Percentiles rank a stretch among this genome's conserved stretches.
Evolutionary conservation across 352 stramenopile genomes (phyloP).

Genomic region (Pythium brachiatum): DNA sequence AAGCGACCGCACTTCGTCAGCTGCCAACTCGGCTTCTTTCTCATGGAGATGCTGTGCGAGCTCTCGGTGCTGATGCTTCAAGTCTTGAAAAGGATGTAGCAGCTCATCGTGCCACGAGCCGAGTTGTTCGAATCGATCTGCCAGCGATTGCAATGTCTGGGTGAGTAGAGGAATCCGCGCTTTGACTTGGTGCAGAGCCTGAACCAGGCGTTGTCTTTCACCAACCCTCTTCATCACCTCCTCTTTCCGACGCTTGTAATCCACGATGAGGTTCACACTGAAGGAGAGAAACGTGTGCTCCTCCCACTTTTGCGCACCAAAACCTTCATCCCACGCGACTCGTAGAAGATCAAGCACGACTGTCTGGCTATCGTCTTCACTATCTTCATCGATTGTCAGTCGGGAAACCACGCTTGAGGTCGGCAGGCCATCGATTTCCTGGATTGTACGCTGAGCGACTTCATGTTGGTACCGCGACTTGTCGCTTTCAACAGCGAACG

Average conservation of each 20-base stretch:
- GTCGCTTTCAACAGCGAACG: constrained; percentile 1
- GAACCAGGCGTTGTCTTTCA: not conserved
- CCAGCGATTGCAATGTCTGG: not conserved
- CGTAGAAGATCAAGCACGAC: not conserved
- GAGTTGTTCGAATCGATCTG: constrained; percentile 3
- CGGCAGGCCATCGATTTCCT: constrained; percentile 3
- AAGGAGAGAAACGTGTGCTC: constrained; percentile 15
- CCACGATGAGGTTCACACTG: constrained; percentile 5
- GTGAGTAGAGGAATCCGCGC: constrained; percentile 3
- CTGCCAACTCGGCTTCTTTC: constrained; percentile 7
- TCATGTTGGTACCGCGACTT: constrained; percentile 6
- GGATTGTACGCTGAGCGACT: constrained; percentile 2
- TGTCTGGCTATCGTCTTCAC: not conserved
- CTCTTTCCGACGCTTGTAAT: constrained; percentile 1
- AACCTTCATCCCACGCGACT: not conserved
- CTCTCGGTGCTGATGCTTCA: not conserved
- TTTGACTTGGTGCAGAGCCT: not conserved
- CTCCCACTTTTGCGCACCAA: not conserved
- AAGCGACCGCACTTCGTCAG: constrained; percentile 13
- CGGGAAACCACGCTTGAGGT: not conserved
- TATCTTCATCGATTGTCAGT: not conserved
- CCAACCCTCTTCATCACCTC: not conserved
- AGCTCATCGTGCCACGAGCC: constrained; percentile 14
- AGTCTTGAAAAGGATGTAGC: not conserved
- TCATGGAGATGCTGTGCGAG: constrained; percentile 2